phyloP scores from a whole-genome alignment of 2,329 filamentous ascomycete genomes.

The Beauveria medogensis region DNA sequence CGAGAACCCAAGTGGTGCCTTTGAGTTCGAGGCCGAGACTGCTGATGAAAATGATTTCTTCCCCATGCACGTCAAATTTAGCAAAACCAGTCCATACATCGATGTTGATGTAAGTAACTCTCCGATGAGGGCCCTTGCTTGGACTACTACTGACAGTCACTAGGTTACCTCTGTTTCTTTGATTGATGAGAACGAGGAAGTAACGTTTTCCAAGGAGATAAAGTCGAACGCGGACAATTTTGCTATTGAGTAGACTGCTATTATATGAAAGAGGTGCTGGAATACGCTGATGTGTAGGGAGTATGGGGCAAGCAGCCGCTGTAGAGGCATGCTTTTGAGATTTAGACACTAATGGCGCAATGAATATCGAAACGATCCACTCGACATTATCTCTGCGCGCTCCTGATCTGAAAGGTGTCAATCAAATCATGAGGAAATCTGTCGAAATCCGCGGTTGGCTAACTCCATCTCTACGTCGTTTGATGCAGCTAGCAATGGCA shows the following conservation, averaged over 20 bases:
- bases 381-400: neutral
- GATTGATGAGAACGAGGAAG: slow-evolving; percentile 67
- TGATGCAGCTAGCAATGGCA: no score
- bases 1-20: slow-evolving; percentile 73
- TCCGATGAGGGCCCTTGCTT: no score
- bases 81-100: slow-evolving; percentile 76
- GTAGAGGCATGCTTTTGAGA: slow-evolving; percentile 9
- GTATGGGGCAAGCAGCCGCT: neutral
- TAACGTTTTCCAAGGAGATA: slow-evolving; percentile 76
- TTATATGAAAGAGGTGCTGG: neutral
- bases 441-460: neutral
- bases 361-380: slow-evolving; percentile 2
- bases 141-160: slow-evolving; percentile 17
- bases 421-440: no score
- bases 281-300: slow-evolving; percentile 4
- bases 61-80: slow-evolving; percentile 89
- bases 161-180: slow-evolving; percentile 61
- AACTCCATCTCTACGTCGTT: no score
- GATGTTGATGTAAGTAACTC: slow-evolving; percentile 76
- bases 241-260: slow-evolving; percentile 55
- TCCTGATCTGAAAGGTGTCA: neutral
- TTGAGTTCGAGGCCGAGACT: slow-evolving; percentile 90
- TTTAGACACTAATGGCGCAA: slow-evolving; percentile 15
- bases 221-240: slow-evolving; percentile 71
- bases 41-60: slow-evolving; percentile 92